Evolutionary conservation across 2,329 filamentous ascomycete genomes (phyloP).

Genomic region (Fusarium citri): DNA sequence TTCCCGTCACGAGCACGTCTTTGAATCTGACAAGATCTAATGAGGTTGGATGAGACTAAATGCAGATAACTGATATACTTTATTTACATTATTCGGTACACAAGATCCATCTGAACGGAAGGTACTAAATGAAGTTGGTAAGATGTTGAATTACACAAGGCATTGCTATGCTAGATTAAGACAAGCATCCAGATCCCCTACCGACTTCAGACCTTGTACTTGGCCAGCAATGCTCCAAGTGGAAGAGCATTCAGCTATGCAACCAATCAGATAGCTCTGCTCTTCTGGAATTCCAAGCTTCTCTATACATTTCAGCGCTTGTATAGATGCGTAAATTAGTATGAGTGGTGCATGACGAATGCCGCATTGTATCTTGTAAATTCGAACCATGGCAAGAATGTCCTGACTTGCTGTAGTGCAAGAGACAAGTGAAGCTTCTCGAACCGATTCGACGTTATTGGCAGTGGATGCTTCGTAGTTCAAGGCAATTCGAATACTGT

Average conservation of each 20-base stretch:
- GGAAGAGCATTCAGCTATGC: not conserved
- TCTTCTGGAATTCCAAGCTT: conserved; percentile 8
- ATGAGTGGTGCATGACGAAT: conserved; percentile 4
- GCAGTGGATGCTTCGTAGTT: not conserved
- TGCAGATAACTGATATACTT: too few relatives aligned
- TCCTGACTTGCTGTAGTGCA: not conserved
- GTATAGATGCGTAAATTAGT: conserved; percentile 4
- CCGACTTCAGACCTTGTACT: too few relatives aligned
- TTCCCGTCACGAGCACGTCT: too few relatives aligned
- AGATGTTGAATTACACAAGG: too few relatives aligned
- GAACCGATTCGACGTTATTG: not conserved
- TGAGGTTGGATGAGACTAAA: too few relatives aligned
- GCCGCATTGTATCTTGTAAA: conserved; percentile 5
- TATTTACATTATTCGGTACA: too few relatives aligned
- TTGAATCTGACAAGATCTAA: too few relatives aligned
- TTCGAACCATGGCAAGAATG: not conserved
- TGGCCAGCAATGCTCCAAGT: not conserved
- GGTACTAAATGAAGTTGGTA: too few relatives aligned
- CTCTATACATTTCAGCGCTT: not conserved
- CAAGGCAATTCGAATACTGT: not conserved
- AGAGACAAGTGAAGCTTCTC: not conserved
- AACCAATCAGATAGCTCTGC: not conserved
- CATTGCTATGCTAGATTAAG: too few relatives aligned
- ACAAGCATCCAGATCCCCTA: too few relatives aligned
- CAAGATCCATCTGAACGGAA: too few relatives aligned